Conservation (phyloP, 1,139 yeast genomes). For the Diutina ranongensis region DNA sequence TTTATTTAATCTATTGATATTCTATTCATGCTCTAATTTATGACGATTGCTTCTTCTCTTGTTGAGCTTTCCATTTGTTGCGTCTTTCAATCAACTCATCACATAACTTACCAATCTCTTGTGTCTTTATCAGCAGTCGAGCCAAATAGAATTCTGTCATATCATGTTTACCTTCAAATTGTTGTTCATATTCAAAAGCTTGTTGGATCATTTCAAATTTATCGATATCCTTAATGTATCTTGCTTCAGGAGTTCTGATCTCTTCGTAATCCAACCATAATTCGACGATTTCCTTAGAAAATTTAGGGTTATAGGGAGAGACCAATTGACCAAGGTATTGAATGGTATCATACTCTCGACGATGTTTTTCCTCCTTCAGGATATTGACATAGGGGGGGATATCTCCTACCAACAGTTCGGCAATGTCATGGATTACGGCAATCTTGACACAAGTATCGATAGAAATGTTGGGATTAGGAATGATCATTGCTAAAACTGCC, state of each 20-base stretch:
- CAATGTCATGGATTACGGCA: conserved; percentile 87
- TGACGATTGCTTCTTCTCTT: neutral
- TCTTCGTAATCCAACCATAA: conserved; percentile 90
- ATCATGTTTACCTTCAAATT: conserved; percentile 41
- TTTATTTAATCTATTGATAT: too few relatives aligned
- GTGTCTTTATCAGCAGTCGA: conserved; percentile 52
- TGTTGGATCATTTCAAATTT: conserved; percentile 88
- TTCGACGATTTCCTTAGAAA: conserved; percentile 56
- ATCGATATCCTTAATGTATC: conserved; percentile 87
- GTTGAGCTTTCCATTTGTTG: neutral
- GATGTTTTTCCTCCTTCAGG: conserved; percentile 60
- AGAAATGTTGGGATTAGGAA: conserved; percentile 31
- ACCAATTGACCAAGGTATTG: conserved; percentile 52
- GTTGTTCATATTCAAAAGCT: conserved; percentile 80
- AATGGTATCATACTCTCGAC: conserved; percentile 70
- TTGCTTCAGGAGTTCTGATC: conserved; percentile 70
- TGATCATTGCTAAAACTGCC: conserved; percentile 72
- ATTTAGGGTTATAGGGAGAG: conserved; percentile 48
- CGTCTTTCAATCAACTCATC: conserved; percentile 37
- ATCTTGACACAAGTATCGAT: conserved; percentile 64
- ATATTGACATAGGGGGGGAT: conserved; percentile 79
- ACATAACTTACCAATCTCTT: conserved; percentile 62
- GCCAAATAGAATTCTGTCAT: conserved; percentile 64
- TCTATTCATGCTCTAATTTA: too few relatives aligned
- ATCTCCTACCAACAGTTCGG: conserved; percentile 90